Percentiles rank a stretch among this genome's conserved stretches.
Evolutionary conservation across 1,284 basidiomycete genomes (phyloP).

Genomic region (Filobasidium uniguttulatum): DNA sequence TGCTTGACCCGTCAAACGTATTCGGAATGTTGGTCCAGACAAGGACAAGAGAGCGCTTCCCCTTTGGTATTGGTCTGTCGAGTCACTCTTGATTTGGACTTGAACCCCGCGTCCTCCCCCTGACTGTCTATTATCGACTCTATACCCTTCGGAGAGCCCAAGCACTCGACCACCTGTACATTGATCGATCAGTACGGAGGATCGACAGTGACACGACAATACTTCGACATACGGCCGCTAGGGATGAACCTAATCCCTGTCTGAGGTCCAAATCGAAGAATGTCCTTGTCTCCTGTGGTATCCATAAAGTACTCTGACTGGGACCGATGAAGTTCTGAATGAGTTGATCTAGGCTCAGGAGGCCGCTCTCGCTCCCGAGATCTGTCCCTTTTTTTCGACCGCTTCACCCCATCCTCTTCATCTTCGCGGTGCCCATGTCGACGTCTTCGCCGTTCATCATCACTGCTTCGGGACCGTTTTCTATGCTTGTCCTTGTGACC

Average conservation of each 20-base stretch:
- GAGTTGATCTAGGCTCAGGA: not conserved
- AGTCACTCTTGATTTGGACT: not conserved
- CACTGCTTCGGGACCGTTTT: not conserved
- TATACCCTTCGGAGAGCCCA: slow-evolving; percentile 11
- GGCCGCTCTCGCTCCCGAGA: not conserved
- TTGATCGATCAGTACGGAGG: not conserved
- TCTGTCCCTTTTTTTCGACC: not conserved
- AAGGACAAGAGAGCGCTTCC: not conserved
- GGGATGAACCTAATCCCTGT: slow-evolving; percentile 3
- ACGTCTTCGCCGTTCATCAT: not conserved
- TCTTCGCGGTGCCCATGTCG: not conserved
- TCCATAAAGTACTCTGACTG: slow-evolving; percentile 2
- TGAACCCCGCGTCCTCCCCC: slow-evolving; percentile 3
- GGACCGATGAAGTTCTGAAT: not conserved
- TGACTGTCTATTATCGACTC: slow-evolving; percentile 3
- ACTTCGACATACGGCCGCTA: slow-evolving; percentile 2
- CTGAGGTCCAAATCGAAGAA: slow-evolving; percentile 2
- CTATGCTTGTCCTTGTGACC: not conserved
- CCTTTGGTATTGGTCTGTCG: not conserved
- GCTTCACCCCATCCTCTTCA: not conserved
- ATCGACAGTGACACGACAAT: too few relatives aligned
- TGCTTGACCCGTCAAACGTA: not conserved
- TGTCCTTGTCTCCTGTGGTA: slow-evolving; percentile 7
- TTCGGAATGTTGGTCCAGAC: not conserved
- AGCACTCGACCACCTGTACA: slow-evolving; percentile 6